Percentiles rank a stretch among this genome's conserved stretches.
Evolutionary conservation across 805 yeast genomes (phyloP).

Genomic region (Barnettozyma pratensis): DNA sequence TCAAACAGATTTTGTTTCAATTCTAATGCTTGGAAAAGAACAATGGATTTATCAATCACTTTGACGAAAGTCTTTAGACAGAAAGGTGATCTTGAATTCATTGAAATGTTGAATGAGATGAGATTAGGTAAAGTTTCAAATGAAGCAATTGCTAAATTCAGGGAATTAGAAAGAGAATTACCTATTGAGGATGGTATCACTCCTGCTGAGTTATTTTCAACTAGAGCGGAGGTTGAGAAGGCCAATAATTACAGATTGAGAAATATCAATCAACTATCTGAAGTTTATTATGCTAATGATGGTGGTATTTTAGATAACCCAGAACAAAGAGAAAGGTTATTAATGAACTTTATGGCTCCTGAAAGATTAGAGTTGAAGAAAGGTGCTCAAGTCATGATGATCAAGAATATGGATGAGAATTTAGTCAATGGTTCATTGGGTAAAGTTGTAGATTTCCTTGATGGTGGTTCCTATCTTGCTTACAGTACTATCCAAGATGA

Average conservation of each 20-base stretch:
- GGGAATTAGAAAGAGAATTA: conserved; percentile 46
- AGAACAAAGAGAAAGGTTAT: conserved; percentile 37
- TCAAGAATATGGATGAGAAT: conserved; percentile 66
- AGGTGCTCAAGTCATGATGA: conserved; percentile 80
- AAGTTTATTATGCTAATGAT: conserved; percentile 47
- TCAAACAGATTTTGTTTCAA: conserved; percentile 58
- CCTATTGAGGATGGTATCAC: conserved; percentile 49
- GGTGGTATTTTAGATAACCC: conserved; percentile 42
- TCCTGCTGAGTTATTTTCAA: conserved; percentile 73
- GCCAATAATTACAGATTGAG: conserved; percentile 53
- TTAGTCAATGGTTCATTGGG: conserved; percentile 79
- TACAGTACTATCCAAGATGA: conserved; percentile 26
- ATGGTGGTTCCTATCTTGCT: conserved; percentile 42
- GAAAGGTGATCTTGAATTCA: conserved; percentile 63
- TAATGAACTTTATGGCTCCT: conserved; percentile 62
- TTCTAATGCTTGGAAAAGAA: conserved; percentile 52
- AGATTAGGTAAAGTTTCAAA: conserved; percentile 55
- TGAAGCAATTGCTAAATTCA: conserved; percentile 45
- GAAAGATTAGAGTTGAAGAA: conserved; percentile 49
- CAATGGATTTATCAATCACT: conserved; percentile 53
- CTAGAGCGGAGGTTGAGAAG: conserved; percentile 63
- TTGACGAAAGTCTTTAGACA: conserved; percentile 70
- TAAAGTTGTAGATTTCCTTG: conserved; percentile 54
- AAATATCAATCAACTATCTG: conserved; percentile 38
- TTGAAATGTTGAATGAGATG: conserved; percentile 71